A percentile compares a stretch with the other conserved stretches of the same genome.
phyloP scores from a whole-genome alignment of 148 eudicot genomes.

The Rhododendron ovatum region DNA sequence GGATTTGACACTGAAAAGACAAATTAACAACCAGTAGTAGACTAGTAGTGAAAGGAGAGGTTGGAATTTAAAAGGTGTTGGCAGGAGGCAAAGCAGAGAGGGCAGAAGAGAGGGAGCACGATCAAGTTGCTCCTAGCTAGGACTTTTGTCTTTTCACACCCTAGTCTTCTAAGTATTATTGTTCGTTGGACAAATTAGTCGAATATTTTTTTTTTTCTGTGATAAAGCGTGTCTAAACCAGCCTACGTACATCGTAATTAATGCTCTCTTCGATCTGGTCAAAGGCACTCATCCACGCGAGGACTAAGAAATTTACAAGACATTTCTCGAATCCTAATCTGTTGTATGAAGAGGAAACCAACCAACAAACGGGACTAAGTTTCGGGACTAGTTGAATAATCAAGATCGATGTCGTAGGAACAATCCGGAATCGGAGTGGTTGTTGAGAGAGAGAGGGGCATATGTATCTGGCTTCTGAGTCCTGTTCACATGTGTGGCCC shows the following conservation, averaged over 20 bases:
- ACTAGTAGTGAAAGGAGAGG: not conserved
- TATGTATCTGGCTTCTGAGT: constrained; percentile 8
- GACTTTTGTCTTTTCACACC: constrained; percentile 17
- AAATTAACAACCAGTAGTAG: not conserved
- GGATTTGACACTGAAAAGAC: not conserved
- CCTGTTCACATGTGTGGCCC: constrained; percentile 38
- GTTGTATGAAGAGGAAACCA: not conserved
- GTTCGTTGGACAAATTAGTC: not conserved
- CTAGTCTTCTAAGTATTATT: not conserved
- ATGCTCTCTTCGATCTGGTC: too few relatives aligned
- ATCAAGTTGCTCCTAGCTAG: constrained; percentile 28
- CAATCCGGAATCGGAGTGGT: too few relatives aligned
- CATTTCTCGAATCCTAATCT: too few relatives aligned
- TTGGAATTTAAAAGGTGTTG: not conserved
- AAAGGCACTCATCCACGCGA: too few relatives aligned
- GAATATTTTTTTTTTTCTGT: too few relatives aligned
- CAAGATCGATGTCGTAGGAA: not conserved
- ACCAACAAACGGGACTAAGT: too few relatives aligned
- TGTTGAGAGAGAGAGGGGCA: not conserved
- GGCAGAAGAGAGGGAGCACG: constrained; percentile 7
- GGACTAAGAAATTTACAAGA: not conserved
- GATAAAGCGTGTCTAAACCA: not conserved
- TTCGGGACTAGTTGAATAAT: not conserved
- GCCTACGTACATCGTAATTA: too few relatives aligned
- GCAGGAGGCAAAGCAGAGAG: not conserved